phyloP scores from a whole-genome alignment of 2,329 filamentous ascomycete species.

The Alternaria triticina region DNA sequence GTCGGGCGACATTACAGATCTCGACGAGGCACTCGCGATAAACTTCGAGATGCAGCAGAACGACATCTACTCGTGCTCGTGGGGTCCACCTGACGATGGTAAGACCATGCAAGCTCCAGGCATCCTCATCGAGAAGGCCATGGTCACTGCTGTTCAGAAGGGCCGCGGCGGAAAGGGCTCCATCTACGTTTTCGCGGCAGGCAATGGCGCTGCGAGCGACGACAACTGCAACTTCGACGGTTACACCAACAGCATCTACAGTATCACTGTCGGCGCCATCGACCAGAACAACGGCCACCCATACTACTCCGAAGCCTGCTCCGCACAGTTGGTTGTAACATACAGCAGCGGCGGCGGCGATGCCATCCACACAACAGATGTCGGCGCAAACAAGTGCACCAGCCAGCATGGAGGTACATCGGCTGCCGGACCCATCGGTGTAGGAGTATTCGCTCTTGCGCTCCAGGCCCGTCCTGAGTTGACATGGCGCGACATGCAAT shows the following conservation, averaged over 20 bases:
- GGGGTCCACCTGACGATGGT: conserved; percentile 95
- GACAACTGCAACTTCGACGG: conserved; percentile 99
- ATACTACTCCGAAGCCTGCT: conserved; percentile 96
- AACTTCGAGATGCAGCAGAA: conserved; percentile 92
- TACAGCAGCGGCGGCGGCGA: conserved; percentile 92
- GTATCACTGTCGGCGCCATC: conserved; percentile 93
- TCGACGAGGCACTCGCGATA: conserved; percentile 89
- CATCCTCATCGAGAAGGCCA: conserved; percentile 84
- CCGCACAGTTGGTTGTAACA: conserved; percentile 91
- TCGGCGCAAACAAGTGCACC: conserved; percentile 82
- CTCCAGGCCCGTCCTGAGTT: conserved; percentile 85
- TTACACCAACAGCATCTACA: conserved; percentile 99
- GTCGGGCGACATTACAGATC: conserved; percentile 86
- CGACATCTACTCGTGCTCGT: conserved; percentile 98
- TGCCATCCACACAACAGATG: conserved; percentile 95
- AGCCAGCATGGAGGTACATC: conserved; percentile 90
- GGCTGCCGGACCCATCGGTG: conserved; percentile 89
- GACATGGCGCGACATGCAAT: conserved; percentile 93
- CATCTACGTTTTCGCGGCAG: conserved; percentile 95
- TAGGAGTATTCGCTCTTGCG: conserved; percentile 88
- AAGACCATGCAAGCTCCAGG: conserved; percentile 92
- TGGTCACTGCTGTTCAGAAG: conserved; percentile 90
- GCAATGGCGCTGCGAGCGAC: conserved; percentile 83
- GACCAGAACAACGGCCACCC: conserved; percentile 87
- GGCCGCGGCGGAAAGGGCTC: conserved; percentile 84